Percentiles rank a stretch among this genome's conserved stretches.
phyloP scores from a whole-genome alignment of 192 early-diverging fungal species.

The Entophlyctis helioformis region DNA sequence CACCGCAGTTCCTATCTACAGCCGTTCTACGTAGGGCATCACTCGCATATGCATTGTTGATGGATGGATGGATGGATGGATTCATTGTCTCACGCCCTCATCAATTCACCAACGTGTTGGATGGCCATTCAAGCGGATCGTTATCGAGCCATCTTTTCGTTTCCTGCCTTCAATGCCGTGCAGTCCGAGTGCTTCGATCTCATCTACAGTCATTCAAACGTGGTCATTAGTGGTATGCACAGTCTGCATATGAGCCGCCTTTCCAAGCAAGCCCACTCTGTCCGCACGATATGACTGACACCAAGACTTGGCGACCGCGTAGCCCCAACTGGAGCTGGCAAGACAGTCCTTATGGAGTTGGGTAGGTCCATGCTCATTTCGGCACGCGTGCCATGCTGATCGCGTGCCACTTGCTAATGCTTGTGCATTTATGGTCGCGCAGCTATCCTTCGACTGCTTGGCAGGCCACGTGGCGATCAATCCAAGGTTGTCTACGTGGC shows the following conservation, averaged over 20 bases:
- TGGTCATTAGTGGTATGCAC: too few species aligned
- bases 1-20: too few species aligned
- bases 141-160: slow-evolving; percentile 18
- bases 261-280: too few species aligned
- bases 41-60: too few species aligned
- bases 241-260: too few species aligned
- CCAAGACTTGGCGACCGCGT: too few species aligned
- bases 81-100: too few species aligned
- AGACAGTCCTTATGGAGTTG: slow-evolving; percentile 52
- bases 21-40: too few species aligned
- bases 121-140: slow-evolving; percentile 23
- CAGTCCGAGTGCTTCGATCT: slow-evolving; percentile 31
- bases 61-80: too few species aligned
- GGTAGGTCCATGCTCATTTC: slow-evolving; percentile 14
- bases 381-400: neutral
- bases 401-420: neutral
- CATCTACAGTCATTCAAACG: too few species aligned
- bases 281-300: too few species aligned
- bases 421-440: neutral
- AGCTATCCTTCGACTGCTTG: slow-evolving; percentile 23
- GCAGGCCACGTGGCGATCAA: slow-evolving; percentile 10
- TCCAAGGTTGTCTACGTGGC: slow-evolving; percentile 53
- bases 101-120: too few species aligned
- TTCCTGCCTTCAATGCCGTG: slow-evolving; percentile 29
- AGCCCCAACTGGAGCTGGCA: slow-evolving; percentile 60